Conservation (phyloP, 768 basidiomycete genomes). For the Macrolepiota dolichaula region DNA sequence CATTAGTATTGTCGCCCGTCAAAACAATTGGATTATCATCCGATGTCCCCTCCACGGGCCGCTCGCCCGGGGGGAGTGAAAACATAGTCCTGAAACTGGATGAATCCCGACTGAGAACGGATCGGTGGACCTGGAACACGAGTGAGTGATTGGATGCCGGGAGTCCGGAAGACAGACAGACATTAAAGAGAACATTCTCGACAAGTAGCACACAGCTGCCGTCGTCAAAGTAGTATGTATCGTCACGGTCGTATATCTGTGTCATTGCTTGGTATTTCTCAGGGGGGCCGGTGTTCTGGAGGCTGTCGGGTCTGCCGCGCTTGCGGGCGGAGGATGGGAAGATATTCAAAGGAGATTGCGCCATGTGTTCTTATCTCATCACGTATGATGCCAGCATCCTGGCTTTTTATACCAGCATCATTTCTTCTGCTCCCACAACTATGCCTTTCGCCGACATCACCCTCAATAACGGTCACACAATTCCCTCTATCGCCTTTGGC, state of each 20-base stretch:
- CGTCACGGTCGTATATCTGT: slow-evolving; percentile 34
- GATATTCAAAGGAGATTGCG: not conserved
- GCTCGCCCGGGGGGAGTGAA: slow-evolving; percentile 56
- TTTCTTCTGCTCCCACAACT: not conserved
- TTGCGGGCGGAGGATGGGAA: slow-evolving; percentile 1
- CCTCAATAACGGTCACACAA: slow-evolving; percentile 42
- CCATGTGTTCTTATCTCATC: not conserved
- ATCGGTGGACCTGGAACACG: slow-evolving; percentile 4
- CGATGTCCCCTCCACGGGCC: slow-evolving; percentile 50
- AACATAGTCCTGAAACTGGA: slow-evolving; percentile 69
- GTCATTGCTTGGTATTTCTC: slow-evolving; percentile 4
- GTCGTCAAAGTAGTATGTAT: slow-evolving; percentile 61
- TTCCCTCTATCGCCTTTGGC: slow-evolving; percentile 63
- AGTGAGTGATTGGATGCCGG: not conserved
- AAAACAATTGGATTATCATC: slow-evolving; percentile 67
- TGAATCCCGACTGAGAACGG: slow-evolving; percentile 54
- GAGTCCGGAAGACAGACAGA: slow-evolving; percentile 24
- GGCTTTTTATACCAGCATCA: not conserved
- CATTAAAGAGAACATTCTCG: slow-evolving; percentile 66
- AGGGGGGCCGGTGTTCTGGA: slow-evolving; percentile 2
- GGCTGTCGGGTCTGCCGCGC: slow-evolving; percentile 5
- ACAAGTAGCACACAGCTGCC: slow-evolving; percentile 68
- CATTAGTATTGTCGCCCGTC: slow-evolving; percentile 55
- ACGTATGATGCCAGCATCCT: not conserved
- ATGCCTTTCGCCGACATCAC: slow-evolving; percentile 39